Evolutionary conservation across 305 asterid genomes (phyloP).

Genomic region (Fraxinus latifolia): DNA sequence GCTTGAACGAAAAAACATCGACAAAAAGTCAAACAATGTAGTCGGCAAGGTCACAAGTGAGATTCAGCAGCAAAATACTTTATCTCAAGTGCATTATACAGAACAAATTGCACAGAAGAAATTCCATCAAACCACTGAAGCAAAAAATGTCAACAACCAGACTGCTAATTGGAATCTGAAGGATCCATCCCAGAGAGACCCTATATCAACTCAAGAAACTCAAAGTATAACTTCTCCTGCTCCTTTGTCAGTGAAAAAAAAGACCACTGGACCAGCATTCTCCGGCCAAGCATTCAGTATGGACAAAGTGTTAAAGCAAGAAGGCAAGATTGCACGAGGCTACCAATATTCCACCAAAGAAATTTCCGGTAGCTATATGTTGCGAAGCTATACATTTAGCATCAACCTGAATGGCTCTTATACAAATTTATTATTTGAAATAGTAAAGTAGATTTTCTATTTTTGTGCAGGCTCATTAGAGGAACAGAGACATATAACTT

Average conservation of each 20-base stretch:
- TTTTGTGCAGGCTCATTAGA: slow-evolving; percentile 44
- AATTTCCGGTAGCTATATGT: slow-evolving; percentile 45
- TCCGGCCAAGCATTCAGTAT: slow-evolving; percentile 31
- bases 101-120: slow-evolving; percentile 32
- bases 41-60: slow-evolving; percentile 25
- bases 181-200: slow-evolving; percentile 31
- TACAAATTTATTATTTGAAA: slow-evolving; percentile 12
- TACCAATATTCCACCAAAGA: slow-evolving; percentile 36
- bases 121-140: slow-evolving; percentile 24
- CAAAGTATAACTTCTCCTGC: slow-evolving; percentile 30
- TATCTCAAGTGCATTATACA: slow-evolving; percentile 35
- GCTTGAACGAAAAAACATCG: slow-evolving; percentile 25
- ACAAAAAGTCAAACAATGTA: slow-evolving; percentile 25
- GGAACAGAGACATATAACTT: slow-evolving; percentile 18
- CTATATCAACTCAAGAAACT: slow-evolving; percentile 27
- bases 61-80: slow-evolving; percentile 36
- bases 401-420: slow-evolving; percentile 20
- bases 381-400: slow-evolving; percentile 16
- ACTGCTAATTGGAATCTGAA: slow-evolving; percentile 33
- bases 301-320: slow-evolving; percentile 34
- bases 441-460: slow-evolving; percentile 8
- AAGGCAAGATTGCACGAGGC: slow-evolving; percentile 31
- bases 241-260: slow-evolving; percentile 28
- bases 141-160: slow-evolving; percentile 27
- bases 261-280: slow-evolving; percentile 29